These are phyloP conservation scores for Barnettozyma vustinii DNA, from an alignment of 805 yeast genomes.

Conservation along the genomic window DNA sequence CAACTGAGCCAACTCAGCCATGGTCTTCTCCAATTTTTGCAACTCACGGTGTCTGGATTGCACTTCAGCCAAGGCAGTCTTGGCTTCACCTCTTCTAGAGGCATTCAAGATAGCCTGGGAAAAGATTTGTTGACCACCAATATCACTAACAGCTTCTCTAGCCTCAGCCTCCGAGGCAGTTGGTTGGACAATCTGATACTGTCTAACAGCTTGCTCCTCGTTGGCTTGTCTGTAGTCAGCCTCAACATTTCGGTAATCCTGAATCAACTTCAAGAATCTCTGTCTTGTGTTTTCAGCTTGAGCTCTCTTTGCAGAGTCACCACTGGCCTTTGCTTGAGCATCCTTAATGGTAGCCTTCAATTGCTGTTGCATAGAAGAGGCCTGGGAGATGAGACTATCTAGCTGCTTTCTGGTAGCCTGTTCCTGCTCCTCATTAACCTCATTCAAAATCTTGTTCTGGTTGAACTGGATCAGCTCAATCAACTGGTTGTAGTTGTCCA, in stretches of 20 bases:
- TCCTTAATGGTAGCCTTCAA: constrained; percentile 73
- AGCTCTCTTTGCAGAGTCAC: constrained; percentile 74
- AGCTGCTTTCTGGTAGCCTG: constrained; percentile 66
- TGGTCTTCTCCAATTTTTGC: constrained; percentile 88
- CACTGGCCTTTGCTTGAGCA: constrained; percentile 64
- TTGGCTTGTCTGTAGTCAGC: constrained; percentile 80
- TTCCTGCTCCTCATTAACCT: constrained; percentile 66
- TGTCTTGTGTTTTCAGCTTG: constrained; percentile 88
- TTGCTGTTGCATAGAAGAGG: constrained; percentile 67
- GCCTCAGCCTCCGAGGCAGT: constrained; percentile 82
- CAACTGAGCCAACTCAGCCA: constrained; percentile 91
- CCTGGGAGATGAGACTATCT: constrained; percentile 71
- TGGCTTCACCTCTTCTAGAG: constrained; percentile 90
- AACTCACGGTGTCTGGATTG: constrained; percentile 94
- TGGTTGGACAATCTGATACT: constrained; percentile 84
- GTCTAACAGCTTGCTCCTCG: constrained; percentile 85
- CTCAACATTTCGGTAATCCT: constrained; percentile 81
- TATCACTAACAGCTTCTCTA: constrained; percentile 77
- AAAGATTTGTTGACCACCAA: constrained; percentile 85
- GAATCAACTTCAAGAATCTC: constrained; percentile 79
- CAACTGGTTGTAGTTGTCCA: constrained; percentile 64
- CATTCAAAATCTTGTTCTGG: constrained; percentile 67
- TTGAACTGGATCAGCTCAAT: constrained; percentile 64
- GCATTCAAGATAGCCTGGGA: constrained; percentile 86
- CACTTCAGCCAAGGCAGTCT: constrained; percentile 91